phyloP scores from a whole-genome alignment of 139 green algal species.

The Desmodesmus armatus region DNA sequence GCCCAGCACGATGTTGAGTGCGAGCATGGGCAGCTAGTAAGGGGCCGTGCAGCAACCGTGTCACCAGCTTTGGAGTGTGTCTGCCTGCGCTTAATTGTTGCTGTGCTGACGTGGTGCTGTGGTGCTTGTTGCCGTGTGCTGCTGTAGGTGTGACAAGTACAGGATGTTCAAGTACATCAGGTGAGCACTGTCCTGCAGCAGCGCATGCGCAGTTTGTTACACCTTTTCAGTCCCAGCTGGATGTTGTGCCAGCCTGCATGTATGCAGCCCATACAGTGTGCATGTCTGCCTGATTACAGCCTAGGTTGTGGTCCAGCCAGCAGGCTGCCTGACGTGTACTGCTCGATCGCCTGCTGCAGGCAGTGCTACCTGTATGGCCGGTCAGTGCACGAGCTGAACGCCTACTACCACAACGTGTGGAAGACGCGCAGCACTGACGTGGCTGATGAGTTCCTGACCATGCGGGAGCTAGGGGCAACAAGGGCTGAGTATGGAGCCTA shows the following conservation, averaged over 20 bases:
- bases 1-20: too few relatives aligned
- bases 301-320: background rate
- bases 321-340: background rate
- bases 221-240: too few relatives aligned
- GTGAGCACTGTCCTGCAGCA: too few relatives aligned
- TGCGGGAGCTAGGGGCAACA: background rate
- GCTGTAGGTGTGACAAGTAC: too few relatives aligned
- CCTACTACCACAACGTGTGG: conserved; percentile 45
- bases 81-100: too few relatives aligned
- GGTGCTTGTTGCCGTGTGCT: too few relatives aligned
- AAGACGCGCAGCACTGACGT: background rate
- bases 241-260: too few relatives aligned
- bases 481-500: background rate
- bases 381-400: conserved; percentile 30
- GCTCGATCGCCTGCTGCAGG: background rate
- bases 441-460: conserved; percentile 2
- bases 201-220: too few relatives aligned
- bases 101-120: too few relatives aligned
- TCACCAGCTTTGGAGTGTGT: too few relatives aligned
- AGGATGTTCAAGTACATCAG: background rate
- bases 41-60: too few relatives aligned
- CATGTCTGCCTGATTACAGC: background rate
- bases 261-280: background rate
- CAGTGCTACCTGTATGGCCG: background rate
- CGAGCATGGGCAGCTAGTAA: too few relatives aligned